A percentile compares a stretch with the other conserved stretches of the same genome.
Conservation (phyloP, 2,329 filamentous ascomycete species). For the Albifimbria verrucaria region DNA sequence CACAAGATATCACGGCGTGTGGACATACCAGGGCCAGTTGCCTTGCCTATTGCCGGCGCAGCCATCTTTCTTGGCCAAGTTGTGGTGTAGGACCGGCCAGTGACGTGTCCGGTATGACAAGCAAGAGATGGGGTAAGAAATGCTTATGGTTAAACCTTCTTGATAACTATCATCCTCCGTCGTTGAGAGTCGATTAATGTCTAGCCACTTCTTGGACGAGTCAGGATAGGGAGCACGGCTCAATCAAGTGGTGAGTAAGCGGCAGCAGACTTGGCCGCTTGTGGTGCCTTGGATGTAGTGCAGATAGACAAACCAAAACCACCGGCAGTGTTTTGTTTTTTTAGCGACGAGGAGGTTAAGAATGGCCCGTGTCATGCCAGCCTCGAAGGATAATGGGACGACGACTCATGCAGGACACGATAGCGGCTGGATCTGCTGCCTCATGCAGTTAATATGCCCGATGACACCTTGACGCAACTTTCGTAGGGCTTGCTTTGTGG, state of each 20-base stretch:
- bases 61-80: constrained; percentile 13
- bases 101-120: not conserved
- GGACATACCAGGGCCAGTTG: constrained; percentile 43
- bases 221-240: too few species aligned
- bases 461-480: not conserved
- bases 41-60: constrained; percentile 21
- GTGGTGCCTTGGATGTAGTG: not conserved
- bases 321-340: not conserved
- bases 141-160: too few species aligned
- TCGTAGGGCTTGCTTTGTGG: too few species aligned
- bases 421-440: not conserved
- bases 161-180: not conserved
- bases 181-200: not conserved
- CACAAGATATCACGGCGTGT: not conserved
- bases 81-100: not conserved
- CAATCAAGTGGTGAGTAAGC: not conserved
- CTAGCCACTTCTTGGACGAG: not conserved
- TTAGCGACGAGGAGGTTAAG: not conserved
- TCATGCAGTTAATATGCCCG: not conserved
- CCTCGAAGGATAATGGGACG: not conserved
- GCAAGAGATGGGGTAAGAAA: too few species aligned
- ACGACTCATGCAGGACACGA: not conserved
- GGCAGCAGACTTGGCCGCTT: not conserved
- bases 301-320: not conserved
- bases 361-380: not conserved